Base-by-base conservation (phyloP, 192 early-diverging fungal species). In the Podila horticola region DNA sequence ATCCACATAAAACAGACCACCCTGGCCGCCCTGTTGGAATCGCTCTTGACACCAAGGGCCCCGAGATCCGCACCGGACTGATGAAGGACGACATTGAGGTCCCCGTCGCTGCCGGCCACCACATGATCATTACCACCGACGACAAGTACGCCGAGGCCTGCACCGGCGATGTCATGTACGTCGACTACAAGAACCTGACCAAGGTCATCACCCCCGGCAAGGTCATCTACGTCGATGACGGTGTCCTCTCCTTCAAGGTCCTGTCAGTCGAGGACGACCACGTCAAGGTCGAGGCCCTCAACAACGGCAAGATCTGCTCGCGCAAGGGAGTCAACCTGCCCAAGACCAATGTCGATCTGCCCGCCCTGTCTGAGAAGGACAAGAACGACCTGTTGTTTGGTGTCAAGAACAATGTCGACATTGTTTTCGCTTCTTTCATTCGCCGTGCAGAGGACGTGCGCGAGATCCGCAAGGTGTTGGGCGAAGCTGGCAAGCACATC, bases 261-360 rank as follows among this genome's bases (percentile, higher is more conserved):
- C 85, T 97, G 33, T 92, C 93, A 75, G 83, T 88, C 58, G 36
- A 76, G 28, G 85, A 84, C n/a, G 82, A 85, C 57, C 71, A 79
- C 33, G 86, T 95, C 67, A 88, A 82, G 63, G 94, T 94, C n/a
- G 87, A 89, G 34, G 93, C 93, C 15, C 77, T 91, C 67, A 97
- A 97, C 85, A 92, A 94, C 79, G 97, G 97, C 62, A 89, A 89
- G 70, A 88, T 99, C 49, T 93, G 94, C 74, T 93, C 92, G 69
- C 95, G 92, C 82, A 99, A 99, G 87, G 97, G 97, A 77, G 95
- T 99, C 62, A 99, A 99, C 84, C 85, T 99, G 67, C 97, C 97
- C 15, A 91, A 92, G 33, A 95, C 95, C 19, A 82, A 88, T 62
- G 95, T 99, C 34, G 95, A 98, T 76, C 88, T 99, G 59, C 97